Conservation (phyloP, 2,329 filamentous ascomycete genomes). For the Chaetomiaceae sp. region DNA sequence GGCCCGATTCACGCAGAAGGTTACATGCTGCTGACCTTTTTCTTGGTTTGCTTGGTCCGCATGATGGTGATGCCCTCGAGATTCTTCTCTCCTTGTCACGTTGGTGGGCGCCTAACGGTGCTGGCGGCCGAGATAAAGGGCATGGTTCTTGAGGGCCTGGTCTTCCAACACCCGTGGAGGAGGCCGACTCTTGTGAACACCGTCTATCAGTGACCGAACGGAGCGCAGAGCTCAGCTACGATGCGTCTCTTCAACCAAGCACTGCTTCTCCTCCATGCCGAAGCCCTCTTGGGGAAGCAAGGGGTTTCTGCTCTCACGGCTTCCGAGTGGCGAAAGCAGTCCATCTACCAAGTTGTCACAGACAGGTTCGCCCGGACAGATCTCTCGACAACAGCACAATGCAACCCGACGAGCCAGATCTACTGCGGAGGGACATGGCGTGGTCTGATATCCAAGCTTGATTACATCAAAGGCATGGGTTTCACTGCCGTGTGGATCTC, state of each 20-base stretch:
- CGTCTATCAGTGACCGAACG: background rate
- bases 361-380: slow-evolving; percentile 39
- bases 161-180: background rate
- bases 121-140: background rate
- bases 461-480: slow-evolving; percentile 45
- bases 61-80: no score
- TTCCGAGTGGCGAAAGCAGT: slow-evolving; percentile 32
- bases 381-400: slow-evolving; percentile 33
- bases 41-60: background rate
- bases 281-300: background rate
- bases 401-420: slow-evolving; percentile 27
- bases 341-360: slow-evolving; percentile 42
- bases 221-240: background rate
- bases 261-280: slow-evolving; percentile 7
- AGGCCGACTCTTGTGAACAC: no score
- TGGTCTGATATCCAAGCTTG: slow-evolving; percentile 43
- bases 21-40: background rate
- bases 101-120: background rate
- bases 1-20: slow-evolving; percentile 12
- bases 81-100: no score
- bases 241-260: slow-evolving; percentile 5
- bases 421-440: slow-evolving; percentile 48
- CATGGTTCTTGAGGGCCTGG: background rate
- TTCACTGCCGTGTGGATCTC: slow-evolving; percentile 44
- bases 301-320: slow-evolving; percentile 17